Base-by-base conservation (phyloP, 495 filamentous ascomycete species). In the Neurospora tetraspora region DNA sequence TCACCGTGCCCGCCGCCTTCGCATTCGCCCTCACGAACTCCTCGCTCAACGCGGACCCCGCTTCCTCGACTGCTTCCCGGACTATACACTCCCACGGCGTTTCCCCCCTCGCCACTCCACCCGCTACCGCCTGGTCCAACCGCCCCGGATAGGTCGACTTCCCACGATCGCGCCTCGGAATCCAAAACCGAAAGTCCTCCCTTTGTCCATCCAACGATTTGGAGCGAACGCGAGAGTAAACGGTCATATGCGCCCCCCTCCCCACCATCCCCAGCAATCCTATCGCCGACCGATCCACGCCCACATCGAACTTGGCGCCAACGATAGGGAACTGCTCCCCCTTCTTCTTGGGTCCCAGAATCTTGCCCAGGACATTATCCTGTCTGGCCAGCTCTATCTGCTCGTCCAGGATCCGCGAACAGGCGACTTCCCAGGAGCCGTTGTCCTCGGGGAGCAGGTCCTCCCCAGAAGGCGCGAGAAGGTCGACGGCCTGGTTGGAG, bases 51-150 rank as follows among this genome's bases (percentile, higher is more conserved):
- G 85, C 83, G 0, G 53, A 65, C 27, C 53, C 53, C 0, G 87
- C 85, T 72, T 90, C 88, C 76, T 90, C 88, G 37, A 78, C 78
- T 0, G 86, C 82, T 72, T 89, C 88, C n/a, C 80, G 78, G 18
- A 89, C 74, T n/a, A 89, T 78, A 70, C 83, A 86, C 2, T 85
- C 82, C 18, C 84, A 76, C 2, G 88, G 85, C 2, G 73, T 74
- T 37, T 82, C 77, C 1, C 81, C 82, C 1, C 82, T 75, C 14
- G 77, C 76, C 5, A 90, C 77, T 12, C 87, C 87, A 9, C 88
- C 88, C 6, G 85, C 89, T 0, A 89, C 88, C 1, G 87, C 85
- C 2, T 75, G 81, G 76, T 90, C 88, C 6, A 91, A 83, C 82
- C 83, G 83, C 6, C 81, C 80, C 1, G 87, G 86, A 70, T 84